Evolutionary conservation across 192 early-diverging fungal genomes (phyloP).

Genomic region (Podila verticillata): DNA sequence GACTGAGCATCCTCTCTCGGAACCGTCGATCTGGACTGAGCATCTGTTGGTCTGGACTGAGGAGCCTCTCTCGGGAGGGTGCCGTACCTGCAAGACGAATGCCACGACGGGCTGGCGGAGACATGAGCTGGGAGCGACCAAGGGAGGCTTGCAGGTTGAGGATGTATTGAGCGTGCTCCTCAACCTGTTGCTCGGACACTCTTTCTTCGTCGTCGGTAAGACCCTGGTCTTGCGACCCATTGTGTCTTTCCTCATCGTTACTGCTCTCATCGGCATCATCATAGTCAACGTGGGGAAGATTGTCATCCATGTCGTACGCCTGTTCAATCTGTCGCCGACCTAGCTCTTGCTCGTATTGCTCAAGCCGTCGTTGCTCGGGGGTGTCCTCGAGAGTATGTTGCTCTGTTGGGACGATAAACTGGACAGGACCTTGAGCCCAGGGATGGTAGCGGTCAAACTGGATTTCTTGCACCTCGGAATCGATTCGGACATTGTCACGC

Average conservation of each 20-base stretch:
- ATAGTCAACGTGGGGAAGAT: constrained; percentile 20
- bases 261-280: constrained; percentile 2
- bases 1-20: not conserved
- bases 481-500: constrained; percentile 27
- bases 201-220: not conserved
- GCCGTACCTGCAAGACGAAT: too few relatives aligned
- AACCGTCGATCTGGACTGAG: not conserved
- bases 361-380: not conserved
- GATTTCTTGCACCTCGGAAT: constrained; percentile 31
- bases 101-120: too few relatives aligned
- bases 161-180: too few relatives aligned
- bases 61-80: not conserved
- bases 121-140: too few relatives aligned
- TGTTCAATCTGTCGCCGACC: constrained; percentile 22
- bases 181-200: not conserved
- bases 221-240: too few relatives aligned
- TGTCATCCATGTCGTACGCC: constrained; percentile 22
- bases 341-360: constrained; percentile 12
- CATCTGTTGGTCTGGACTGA: not conserved
- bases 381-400: not conserved
- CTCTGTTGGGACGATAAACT: constrained; percentile 25
- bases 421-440: constrained; percentile 34
- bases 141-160: too few relatives aligned
- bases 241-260: not conserved
- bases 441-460: constrained; percentile 40